Evolutionary conservation across 1,284 basidiomycete genomes (phyloP).

Genomic region (Rhodotorula sp.): DNA sequence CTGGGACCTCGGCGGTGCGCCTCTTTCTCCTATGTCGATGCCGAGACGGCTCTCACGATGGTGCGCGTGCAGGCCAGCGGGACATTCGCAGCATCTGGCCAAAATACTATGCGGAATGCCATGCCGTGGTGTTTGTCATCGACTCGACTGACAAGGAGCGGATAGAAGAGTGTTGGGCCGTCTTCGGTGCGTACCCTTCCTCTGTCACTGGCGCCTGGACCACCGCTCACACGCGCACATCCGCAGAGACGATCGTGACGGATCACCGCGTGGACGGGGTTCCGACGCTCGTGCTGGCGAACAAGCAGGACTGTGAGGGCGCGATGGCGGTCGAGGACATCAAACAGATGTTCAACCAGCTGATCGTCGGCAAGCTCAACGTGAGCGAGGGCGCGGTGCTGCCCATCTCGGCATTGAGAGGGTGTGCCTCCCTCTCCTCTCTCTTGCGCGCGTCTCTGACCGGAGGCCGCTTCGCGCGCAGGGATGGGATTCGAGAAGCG

Average conservation of each 20-base stretch:
- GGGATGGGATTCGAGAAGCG: conserved; percentile 82
- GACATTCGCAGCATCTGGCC: conserved; percentile 91
- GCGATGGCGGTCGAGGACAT: conserved; percentile 85
- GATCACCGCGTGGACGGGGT: conserved; percentile 82
- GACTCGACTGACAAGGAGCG: conserved; percentile 84
- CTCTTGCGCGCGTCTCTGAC: background rate
- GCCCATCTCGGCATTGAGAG: conserved; percentile 83
- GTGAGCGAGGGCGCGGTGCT: conserved; percentile 61
- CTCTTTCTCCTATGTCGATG: background rate
- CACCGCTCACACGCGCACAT: background rate
- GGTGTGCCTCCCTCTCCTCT: conserved; percentile 59
- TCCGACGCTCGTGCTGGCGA: conserved; percentile 82
- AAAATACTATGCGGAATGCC: conserved; percentile 89
- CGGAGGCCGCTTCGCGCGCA: conserved; percentile 49
- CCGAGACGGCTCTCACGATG: accelerated
- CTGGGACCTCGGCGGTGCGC: conserved; percentile 77
- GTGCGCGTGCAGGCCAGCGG: conserved; percentile 60
- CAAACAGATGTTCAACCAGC: conserved; percentile 47
- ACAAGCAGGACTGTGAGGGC: conserved; percentile 81
- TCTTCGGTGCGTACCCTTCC: conserved; percentile 66
- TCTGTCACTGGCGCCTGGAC: too few relatives aligned
- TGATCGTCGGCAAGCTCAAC: conserved; percentile 45
- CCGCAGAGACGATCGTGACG: conserved; percentile 74
- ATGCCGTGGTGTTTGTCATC: conserved; percentile 88
- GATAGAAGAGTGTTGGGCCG: conserved; percentile 87